Percentiles rank a stretch among this genome's conserved stretches.
Conservation (phyloP, 2,329 filamentous ascomycete species). For the Coniochaeta hoffmannii region DNA sequence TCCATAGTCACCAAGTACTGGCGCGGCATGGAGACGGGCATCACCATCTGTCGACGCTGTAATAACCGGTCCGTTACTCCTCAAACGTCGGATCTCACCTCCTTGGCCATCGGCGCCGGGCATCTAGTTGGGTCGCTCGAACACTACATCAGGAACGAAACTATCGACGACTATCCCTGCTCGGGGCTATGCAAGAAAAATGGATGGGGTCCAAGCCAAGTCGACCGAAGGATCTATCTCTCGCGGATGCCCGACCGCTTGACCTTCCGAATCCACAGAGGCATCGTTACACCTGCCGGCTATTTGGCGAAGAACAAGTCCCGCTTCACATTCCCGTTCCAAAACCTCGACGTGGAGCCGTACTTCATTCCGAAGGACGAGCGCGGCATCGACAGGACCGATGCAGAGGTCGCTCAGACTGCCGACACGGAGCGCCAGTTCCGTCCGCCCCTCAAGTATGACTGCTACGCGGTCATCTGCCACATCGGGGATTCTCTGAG, state of each 20-base stretch:
- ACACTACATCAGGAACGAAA: background rate
- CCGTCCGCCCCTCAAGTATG: slow-evolving; percentile 61
- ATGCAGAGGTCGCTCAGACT: slow-evolving; percentile 13
- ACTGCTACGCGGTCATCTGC: slow-evolving; percentile 77
- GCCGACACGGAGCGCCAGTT: slow-evolving; percentile 32
- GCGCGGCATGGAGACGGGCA: slow-evolving; percentile 67
- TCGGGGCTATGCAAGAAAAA: slow-evolving; percentile 65
- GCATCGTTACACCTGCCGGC: slow-evolving; percentile 21
- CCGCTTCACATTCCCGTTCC: slow-evolving; percentile 68
- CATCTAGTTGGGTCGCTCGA: background rate
- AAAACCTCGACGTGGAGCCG: slow-evolving; percentile 50
- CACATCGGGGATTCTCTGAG: slow-evolving; percentile 63
- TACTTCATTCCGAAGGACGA: slow-evolving; percentile 32
- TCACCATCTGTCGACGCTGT: slow-evolving; percentile 58
- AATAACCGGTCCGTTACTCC: slow-evolving; percentile 40
- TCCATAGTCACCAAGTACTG: slow-evolving; percentile 78
- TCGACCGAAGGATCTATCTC: slow-evolving; percentile 28
- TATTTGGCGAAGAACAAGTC: slow-evolving; percentile 59
- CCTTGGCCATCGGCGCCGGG: slow-evolving; percentile 43
- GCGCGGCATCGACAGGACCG: slow-evolving; percentile 14
- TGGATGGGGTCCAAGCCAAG: slow-evolving; percentile 50
- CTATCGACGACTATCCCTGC: slow-evolving; percentile 55
- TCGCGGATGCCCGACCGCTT: slow-evolving; percentile 74
- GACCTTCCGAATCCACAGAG: slow-evolving; percentile 67
- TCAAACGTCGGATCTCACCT: slow-evolving; percentile 46